These are phyloP conservation scores for Populus trichocarpa DNA, from an alignment of 441 rosid species.

Conservation along the genomic window DNA sequence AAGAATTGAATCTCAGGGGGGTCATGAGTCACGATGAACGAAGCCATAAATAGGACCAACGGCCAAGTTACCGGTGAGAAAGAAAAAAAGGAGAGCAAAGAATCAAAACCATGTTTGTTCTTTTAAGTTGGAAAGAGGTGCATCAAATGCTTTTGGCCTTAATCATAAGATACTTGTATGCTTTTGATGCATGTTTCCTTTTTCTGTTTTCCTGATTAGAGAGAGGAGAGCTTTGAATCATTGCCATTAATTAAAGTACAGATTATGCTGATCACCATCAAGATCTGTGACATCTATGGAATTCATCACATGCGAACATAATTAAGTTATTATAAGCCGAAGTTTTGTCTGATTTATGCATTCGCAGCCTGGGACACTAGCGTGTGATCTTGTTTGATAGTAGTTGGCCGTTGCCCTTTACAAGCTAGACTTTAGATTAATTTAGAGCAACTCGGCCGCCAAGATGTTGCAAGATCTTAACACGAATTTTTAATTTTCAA, in stretches of 20 bases:
- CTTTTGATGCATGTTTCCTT: conserved; percentile 25
- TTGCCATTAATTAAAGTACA: background rate
- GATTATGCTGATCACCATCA: background rate
- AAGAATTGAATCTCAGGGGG: background rate
- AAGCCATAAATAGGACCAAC: too few species aligned
- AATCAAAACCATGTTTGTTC: conserved; percentile 14
- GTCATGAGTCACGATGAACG: background rate
- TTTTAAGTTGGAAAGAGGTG: conserved; percentile 36
- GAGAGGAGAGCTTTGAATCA: background rate
- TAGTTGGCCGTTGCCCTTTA: background rate
- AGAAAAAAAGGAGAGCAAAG: conserved; percentile 2
- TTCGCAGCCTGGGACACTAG: background rate
- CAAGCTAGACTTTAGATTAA: background rate
- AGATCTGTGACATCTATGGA: background rate
- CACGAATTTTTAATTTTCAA: background rate
- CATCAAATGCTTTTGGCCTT: conserved; percentile 24
- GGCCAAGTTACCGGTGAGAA: background rate
- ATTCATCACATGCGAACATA: background rate
- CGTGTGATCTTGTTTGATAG: background rate
- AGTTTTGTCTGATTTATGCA: background rate
- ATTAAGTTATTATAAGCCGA: background rate
- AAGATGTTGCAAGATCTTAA: background rate
- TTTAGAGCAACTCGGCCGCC: background rate
- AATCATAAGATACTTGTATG: conserved; percentile 21
- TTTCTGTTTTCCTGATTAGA: background rate